Conservation (phyloP, 164 flowering plant species). For the Chimonanthus praecox region DNA sequence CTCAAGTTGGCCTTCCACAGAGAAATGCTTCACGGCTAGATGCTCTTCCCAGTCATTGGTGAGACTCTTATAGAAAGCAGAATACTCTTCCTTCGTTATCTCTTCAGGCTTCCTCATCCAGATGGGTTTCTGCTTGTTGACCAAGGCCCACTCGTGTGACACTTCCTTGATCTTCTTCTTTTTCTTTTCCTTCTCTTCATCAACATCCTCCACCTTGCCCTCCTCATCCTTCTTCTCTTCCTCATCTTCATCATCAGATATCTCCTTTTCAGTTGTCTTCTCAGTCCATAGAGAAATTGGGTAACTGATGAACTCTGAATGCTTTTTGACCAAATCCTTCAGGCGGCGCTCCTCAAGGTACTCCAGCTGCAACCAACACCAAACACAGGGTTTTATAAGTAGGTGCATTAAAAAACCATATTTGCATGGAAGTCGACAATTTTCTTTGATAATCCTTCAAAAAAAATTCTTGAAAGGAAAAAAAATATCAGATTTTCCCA, state of each 20-base stretch:
- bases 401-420: neutral
- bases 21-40: constrained; percentile 54
- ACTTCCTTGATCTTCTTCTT: constrained; percentile 55
- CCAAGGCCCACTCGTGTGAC: constrained; percentile 43
- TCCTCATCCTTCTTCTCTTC: constrained; percentile 45
- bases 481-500: no score
- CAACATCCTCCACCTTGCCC: constrained; percentile 45
- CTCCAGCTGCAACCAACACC: constrained; percentile 9
- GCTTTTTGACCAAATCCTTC: constrained; percentile 13
- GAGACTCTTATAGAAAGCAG: constrained; percentile 63
- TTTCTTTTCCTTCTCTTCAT: constrained; percentile 43
- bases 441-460: no score
- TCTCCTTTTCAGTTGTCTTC: constrained; percentile 55
- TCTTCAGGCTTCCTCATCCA: constrained; percentile 63
- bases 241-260: constrained; percentile 46
- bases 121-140: constrained; percentile 57
- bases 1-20: constrained; percentile 63
- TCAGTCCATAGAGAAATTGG: constrained; percentile 51
- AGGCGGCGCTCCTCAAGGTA: constrained; percentile 17
- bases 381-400: neutral
- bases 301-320: constrained; percentile 58
- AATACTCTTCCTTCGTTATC: constrained; percentile 54
- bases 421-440: no score
- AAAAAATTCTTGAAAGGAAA: no score
- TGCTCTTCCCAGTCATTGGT: constrained; percentile 64